phyloP scores from a whole-genome alignment of 1,284 basidiomycete species.

The Pyrrhoderma noxium region DNA sequence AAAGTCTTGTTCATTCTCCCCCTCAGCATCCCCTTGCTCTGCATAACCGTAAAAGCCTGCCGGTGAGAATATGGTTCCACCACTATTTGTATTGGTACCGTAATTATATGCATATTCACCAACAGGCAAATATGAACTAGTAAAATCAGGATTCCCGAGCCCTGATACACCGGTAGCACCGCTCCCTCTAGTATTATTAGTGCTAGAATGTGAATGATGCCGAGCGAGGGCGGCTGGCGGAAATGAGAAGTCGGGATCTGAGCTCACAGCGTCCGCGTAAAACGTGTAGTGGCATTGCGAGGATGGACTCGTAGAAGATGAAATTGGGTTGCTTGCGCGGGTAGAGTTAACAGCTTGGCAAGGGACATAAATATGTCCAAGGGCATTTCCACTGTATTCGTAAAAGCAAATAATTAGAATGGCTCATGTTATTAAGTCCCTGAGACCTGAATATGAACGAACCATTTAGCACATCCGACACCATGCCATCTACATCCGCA shows the following conservation, averaged over 20 bases:
- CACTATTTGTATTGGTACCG: no score
- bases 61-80: neutral
- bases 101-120: no score
- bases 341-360: slow-evolving; percentile 14
- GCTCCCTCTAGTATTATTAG: neutral
- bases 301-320: neutral
- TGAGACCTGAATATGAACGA: slow-evolving; percentile 1
- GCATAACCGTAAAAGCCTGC: slow-evolving; percentile 7
- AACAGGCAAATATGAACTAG: no score
- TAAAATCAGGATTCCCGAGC: no score
- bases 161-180: no score
- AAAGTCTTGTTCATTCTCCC: slow-evolving; percentile 10
- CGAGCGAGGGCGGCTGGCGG: neutral
- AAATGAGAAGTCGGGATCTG: slow-evolving; percentile 13
- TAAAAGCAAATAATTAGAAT: neutral
- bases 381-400: slow-evolving; percentile 14
- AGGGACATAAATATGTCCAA: slow-evolving; percentile 17
- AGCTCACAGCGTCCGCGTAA: slow-evolving; percentile 13
- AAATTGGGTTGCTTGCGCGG: neutral
- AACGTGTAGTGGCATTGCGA: slow-evolving; percentile 15
- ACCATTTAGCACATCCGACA: slow-evolving; percentile 17
- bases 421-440: neutral
- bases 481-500: slow-evolving; percentile 18
- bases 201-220: neutral
- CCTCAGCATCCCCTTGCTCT: neutral